phyloP scores from a whole-genome alignment of 1,139 yeast species.

The Taphrina pruni region DNA sequence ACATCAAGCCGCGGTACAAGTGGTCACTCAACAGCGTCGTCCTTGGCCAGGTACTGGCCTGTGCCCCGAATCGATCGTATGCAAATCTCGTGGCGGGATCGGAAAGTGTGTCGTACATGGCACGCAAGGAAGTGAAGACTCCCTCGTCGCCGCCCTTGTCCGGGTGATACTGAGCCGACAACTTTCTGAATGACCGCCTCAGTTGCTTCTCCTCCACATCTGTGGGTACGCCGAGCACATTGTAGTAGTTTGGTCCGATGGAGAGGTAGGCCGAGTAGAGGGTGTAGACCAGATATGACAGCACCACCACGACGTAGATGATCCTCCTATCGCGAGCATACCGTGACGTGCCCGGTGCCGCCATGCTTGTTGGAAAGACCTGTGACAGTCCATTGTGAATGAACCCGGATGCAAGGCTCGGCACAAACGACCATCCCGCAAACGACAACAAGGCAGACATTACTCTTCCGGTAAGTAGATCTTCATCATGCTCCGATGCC shows the following conservation, averaged over 20 bases:
- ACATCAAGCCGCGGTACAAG: conserved; percentile 43
- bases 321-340: conserved; percentile 33
- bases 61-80: conserved; percentile 52
- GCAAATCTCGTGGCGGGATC: conserved; percentile 49
- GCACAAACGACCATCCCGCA: conserved; percentile 41
- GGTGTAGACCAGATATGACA: conserved; percentile 31
- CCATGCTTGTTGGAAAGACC: conserved; percentile 2
- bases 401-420: conserved; percentile 42
- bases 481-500: too few species aligned
- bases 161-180: conserved; percentile 51
- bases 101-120: conserved; percentile 50
- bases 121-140: conserved; percentile 48
- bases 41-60: conserved; percentile 43
- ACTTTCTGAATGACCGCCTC: conserved; percentile 47
- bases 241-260: conserved; percentile 44
- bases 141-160: conserved; percentile 50
- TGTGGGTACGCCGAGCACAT: conserved; percentile 44
- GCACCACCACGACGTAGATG: conserved; percentile 31
- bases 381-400: conserved; percentile 25
- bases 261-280: conserved; percentile 17
- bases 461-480: too few species aligned
- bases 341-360: conserved; percentile 19
- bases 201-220: conserved; percentile 45
- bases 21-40: conserved; percentile 40
- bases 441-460: conserved; percentile 24